Evolutionary conservation across 73 alveolate genomes (phyloP).

Genomic region (Stentor roeselii): DNA sequence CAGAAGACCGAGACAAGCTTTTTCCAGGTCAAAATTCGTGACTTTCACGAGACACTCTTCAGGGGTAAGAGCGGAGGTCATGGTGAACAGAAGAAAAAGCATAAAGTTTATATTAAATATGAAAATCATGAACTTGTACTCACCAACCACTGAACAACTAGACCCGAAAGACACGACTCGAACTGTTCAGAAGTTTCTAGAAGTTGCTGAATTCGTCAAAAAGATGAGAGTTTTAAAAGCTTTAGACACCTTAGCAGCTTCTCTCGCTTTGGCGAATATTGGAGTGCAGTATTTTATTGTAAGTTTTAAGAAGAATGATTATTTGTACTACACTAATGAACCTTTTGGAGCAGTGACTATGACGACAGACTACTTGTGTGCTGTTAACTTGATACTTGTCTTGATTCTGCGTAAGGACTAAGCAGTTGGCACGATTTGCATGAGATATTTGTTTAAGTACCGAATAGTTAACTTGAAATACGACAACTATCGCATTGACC

Average conservation of each 20-base stretch:
- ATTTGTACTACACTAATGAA: slow-evolving; percentile 7
- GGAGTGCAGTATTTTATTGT: background rate
- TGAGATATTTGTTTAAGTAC: background rate
- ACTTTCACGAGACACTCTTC: background rate
- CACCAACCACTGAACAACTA: background rate
- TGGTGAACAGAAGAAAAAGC: background rate
- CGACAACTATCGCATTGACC: background rate
- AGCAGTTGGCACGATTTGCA: background rate
- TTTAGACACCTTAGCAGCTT: slow-evolving; percentile 8
- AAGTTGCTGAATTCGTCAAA: background rate
- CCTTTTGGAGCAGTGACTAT: too few relatives aligned
- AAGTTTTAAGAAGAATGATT: slow-evolving; percentile 12
- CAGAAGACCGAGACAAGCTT: background rate
- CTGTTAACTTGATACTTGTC: background rate
- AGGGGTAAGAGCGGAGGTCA: background rate
- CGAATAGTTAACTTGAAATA: background rate
- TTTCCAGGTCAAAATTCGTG: background rate
- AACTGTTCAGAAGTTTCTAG: background rate
- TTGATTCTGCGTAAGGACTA: background rate
- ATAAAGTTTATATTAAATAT: too few relatives aligned
- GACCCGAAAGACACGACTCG: background rate
- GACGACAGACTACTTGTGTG: background rate
- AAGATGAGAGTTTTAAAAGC: background rate
- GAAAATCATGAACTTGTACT: background rate
- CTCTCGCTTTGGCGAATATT: background rate